Evolutionary conservation across 2,329 filamentous ascomycete species (phyloP).

Genomic region (Microdochium trichocladiopsis): DNA sequence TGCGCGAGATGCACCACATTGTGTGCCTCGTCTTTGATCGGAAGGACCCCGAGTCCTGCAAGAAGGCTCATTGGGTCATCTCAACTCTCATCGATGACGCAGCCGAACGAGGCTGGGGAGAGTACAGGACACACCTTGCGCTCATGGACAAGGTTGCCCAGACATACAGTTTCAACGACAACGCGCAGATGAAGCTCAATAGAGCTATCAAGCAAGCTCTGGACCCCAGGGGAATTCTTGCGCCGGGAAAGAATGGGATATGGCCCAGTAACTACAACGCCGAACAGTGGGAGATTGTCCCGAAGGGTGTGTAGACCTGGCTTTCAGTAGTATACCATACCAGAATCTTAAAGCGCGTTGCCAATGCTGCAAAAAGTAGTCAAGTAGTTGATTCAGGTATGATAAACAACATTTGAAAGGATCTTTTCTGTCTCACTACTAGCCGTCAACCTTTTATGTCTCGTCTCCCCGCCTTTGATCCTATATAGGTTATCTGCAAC

Average conservation of each 20-base stretch:
- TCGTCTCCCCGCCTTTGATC: too few species aligned
- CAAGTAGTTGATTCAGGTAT: too few species aligned
- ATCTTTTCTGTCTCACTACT: too few species aligned
- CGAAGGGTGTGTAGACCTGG: too few species aligned
- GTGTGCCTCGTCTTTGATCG: conserved; percentile 25
- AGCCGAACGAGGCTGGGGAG: conserved; percentile 29
- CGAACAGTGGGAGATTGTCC: background rate
- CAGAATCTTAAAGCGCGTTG: too few species aligned
- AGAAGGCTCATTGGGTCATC: conserved; percentile 17
- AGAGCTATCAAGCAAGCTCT: conserved; percentile 32
- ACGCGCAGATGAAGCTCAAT: conserved; percentile 30
- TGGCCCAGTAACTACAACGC: conserved; percentile 20
- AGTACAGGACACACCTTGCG: conserved; percentile 35
- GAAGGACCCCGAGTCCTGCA: conserved; percentile 11
- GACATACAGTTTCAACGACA: conserved; percentile 33
- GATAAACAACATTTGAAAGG: too few species aligned
- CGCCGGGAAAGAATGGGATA: conserved; percentile 21
- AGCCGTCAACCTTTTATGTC: too few species aligned
- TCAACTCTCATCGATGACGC: conserved; percentile 26
- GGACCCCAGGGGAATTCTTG: conserved; percentile 27
- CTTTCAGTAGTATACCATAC: too few species aligned
- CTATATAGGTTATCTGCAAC: too few species aligned
- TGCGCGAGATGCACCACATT: conserved; percentile 35
- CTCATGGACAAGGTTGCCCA: conserved; percentile 35
- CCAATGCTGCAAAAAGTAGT: too few species aligned